Evolutionary conservation across 495 filamentous ascomycete genomes (phyloP).

Genomic region (Glonium stellatum): DNA sequence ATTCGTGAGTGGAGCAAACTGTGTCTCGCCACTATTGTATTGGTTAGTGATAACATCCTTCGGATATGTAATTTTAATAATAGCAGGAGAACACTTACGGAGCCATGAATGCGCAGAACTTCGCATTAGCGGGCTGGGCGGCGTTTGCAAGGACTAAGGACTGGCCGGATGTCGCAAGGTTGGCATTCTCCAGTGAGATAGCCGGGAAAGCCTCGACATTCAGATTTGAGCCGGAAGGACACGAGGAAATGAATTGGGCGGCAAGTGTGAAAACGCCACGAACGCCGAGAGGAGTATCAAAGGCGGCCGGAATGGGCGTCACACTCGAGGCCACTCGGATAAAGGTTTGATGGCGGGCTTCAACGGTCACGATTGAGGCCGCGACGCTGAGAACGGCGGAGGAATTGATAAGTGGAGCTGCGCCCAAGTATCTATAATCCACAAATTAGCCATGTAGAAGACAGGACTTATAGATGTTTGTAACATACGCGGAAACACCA

Average conservation of each 20-base stretch:
- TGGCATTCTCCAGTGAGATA: slow-evolving; percentile 45
- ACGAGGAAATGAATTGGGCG: slow-evolving; percentile 55
- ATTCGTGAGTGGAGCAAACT: slow-evolving; percentile 14
- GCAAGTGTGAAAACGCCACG: slow-evolving; percentile 57
- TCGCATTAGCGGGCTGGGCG: slow-evolving; percentile 39
- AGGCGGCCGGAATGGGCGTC: slow-evolving; percentile 50
- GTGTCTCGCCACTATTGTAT: slow-evolving; percentile 12
- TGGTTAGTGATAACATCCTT: slow-evolving; percentile 8
- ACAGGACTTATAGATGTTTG: not conserved
- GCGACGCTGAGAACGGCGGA: slow-evolving; percentile 49
- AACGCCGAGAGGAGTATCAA: slow-evolving; percentile 52
- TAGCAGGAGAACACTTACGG: slow-evolving; percentile 15
- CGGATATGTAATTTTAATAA: too few species aligned
- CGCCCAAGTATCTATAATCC: slow-evolving; percentile 40
- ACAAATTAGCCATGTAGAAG: slow-evolving; percentile 32
- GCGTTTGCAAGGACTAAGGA: slow-evolving; percentile 40
- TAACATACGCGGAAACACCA: slow-evolving; percentile 47
- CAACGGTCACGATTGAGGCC: slow-evolving; percentile 53
- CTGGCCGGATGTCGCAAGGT: slow-evolving; percentile 40
- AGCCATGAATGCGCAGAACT: slow-evolving; percentile 51
- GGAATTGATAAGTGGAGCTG: slow-evolving; percentile 50
- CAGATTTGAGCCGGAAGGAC: slow-evolving; percentile 52
- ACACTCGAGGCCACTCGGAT: slow-evolving; percentile 45
- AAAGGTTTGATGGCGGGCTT: slow-evolving; percentile 56
- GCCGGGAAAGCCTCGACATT: slow-evolving; percentile 51